Evolutionary conservation across 768 basidiomycete genomes (phyloP), one percentile per base, ranked within the genome.

Genomic region (Hemileccinum impolitum): DNA sequence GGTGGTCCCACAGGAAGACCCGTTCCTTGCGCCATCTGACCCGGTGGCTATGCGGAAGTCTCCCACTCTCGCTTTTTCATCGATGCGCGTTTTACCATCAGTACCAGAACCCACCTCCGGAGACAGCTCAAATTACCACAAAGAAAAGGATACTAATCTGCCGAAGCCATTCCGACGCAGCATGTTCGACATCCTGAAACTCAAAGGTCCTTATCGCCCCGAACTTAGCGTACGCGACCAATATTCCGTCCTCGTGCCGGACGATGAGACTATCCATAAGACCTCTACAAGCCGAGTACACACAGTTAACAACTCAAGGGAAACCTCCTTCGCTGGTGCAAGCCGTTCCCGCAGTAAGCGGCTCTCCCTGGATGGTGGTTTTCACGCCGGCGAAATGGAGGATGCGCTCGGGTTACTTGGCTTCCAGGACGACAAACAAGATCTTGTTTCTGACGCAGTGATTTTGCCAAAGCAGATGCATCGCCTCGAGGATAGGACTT

Each of bases 121-220:
- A 19, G 43, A 32, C 28, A 31, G 43, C 13, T 17, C 44, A 12
- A n/a, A 6, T 10, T 23, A 8, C 18, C 35, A 9, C 13, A 38
- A 21, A 10, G 38, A 28, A 12, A 30, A 21, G 13, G 39, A 45
- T n/a, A 12, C 25, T 17, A 10, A 21, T 21, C 37, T 50, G 8
- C 54, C 47, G 13, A 62, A 52, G 47, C 47, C 58, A 32, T 54
- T 53, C 42, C 58, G 54, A 28, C 60, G 50, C 13, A 51, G 54
- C 52, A 56, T 58, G 54, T 54, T 65, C 23, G 54, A 58, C 39
- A 48, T 65, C 9, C 39, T 67, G 42, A 60, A 45, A 39, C 51
- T 59, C 23, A 57, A 39, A 18, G 36, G 37, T 23, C 34, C 45
- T 35, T 31, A 42, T n/a, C 57, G 19, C 3, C 21, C 35, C n/a